phyloP scores from a whole-genome alignment of 129 eudicot species.

The Saussurea involucrata region DNA sequence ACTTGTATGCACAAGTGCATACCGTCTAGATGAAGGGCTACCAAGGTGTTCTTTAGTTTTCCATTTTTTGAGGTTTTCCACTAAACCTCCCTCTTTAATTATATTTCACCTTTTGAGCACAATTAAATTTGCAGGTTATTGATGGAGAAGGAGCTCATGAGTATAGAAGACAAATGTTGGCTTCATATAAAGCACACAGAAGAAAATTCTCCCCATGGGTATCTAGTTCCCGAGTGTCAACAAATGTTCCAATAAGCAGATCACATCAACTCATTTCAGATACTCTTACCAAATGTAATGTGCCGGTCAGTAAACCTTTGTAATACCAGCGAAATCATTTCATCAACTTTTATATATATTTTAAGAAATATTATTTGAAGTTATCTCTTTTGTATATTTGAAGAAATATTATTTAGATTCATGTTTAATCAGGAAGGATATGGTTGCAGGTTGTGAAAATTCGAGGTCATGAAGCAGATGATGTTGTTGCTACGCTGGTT shows the following conservation, averaged over 20 bases:
- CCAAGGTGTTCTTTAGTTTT: too few relatives aligned
- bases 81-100: too few relatives aligned
- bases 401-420: not conserved
- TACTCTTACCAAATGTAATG: conserved; percentile 60
- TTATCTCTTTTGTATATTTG: not conserved
- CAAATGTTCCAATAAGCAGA: conserved; percentile 26
- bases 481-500: conserved; percentile 85
- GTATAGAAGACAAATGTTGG: conserved; percentile 62
- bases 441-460: conserved; percentile 82
- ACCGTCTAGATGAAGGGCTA: too few relatives aligned
- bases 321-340: not conserved
- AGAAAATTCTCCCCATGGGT: conserved; percentile 38
- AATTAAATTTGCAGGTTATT: conserved; percentile 46
- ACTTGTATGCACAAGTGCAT: too few relatives aligned
- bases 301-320: conserved; percentile 58
- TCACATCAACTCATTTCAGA: conserved; percentile 56
- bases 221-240: conserved; percentile 17
- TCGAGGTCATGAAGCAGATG: conserved; percentile 83
- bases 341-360: not conserved
- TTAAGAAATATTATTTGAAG: not conserved
- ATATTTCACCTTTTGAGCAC: not conserved
- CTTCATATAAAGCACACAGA: conserved; percentile 86
- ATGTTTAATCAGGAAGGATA: not conserved
- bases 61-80: too few relatives aligned
- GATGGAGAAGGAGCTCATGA: conserved; percentile 94